These are phyloP conservation scores for Blastobotrys arbuscula DNA, from an alignment of 1,139 yeast species.

Conservation along the genomic window DNA sequence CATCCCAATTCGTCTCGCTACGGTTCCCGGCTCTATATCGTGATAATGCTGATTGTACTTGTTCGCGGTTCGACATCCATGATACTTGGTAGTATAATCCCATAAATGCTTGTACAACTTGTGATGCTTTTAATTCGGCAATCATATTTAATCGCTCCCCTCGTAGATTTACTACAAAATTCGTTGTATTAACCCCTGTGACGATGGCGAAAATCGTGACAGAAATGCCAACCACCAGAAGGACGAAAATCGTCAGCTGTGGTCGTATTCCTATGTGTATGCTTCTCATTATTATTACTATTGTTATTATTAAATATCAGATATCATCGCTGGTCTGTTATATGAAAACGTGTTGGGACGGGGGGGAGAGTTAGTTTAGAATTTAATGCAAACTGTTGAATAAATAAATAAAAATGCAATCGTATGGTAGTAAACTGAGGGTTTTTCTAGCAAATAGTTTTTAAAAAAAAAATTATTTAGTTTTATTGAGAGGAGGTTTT, in stretches of 20 bases:
- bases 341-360: too few relatives aligned
- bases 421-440: background rate
- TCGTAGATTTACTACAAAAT: conserved; percentile 55
- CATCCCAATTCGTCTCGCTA: conserved; percentile 43
- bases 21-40: conserved; percentile 70
- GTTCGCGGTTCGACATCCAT: conserved; percentile 60
- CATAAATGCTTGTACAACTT: conserved; percentile 62
- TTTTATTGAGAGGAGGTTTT: too few relatives aligned
- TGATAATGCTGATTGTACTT: conserved; percentile 55
- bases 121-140: conserved; percentile 76
- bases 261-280: conserved; percentile 38
- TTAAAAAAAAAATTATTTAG: too few relatives aligned
- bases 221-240: conserved; percentile 70
- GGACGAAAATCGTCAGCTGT: conserved; percentile 77
- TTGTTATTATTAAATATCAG: too few relatives aligned
- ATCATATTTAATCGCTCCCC: conserved; percentile 70
- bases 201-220: conserved; percentile 69
- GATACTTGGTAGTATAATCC: conserved; percentile 63
- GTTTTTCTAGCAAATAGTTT: background rate
- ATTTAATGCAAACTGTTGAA: too few relatives aligned
- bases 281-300: conserved; percentile 19
- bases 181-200: conserved; percentile 72
- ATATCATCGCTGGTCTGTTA: too few relatives aligned
- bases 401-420: background rate
- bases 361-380: too few relatives aligned